Conservation (phyloP, 352 stramenopile genomes). For the Pythium dissimile region DNA sequence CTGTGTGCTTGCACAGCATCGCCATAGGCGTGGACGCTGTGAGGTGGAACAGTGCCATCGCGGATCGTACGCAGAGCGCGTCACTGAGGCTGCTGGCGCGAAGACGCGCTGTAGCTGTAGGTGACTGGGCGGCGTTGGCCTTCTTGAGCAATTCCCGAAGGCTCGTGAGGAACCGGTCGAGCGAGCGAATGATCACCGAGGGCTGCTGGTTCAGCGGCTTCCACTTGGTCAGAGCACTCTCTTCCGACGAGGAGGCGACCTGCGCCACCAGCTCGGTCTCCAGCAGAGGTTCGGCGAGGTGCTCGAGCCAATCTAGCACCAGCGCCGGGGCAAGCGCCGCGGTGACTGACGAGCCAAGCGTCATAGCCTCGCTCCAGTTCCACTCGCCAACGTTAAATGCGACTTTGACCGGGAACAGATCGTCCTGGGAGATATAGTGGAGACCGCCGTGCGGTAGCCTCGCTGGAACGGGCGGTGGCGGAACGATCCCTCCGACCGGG, state of each 20-base stretch:
- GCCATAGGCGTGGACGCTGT: slow-evolving; percentile 11
- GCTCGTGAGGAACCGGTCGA: slow-evolving; percentile 60
- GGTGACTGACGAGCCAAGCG: slow-evolving; percentile 14
- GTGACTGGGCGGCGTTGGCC: no score
- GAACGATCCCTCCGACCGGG: not conserved
- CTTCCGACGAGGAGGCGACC: slow-evolving; percentile 4
- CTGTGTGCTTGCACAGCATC: slow-evolving; percentile 22
- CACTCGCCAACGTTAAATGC: slow-evolving; percentile 72
- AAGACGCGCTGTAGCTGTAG: no score
- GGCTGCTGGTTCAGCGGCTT: slow-evolving; percentile 57
- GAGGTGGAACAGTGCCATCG: slow-evolving; percentile 70
- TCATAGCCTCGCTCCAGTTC: slow-evolving; percentile 49
- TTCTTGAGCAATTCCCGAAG: slow-evolving; percentile 38
- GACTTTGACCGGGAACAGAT: slow-evolving; percentile 67
- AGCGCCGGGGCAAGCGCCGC: slow-evolving; percentile 35
- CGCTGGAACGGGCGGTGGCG: slow-evolving; percentile 26
- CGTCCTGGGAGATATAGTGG: slow-evolving; percentile 30
- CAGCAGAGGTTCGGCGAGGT: slow-evolving; percentile 59
- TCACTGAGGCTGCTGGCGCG: slow-evolving; percentile 30
- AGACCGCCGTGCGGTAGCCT: not conserved
- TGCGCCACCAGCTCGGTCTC: slow-evolving; percentile 26
- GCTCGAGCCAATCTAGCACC: slow-evolving; percentile 78
- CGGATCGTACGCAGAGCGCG: slow-evolving; percentile 42
- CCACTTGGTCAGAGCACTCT: slow-evolving; percentile 19
- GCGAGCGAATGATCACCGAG: slow-evolving; percentile 40